A percentile compares a stretch with the other conserved stretches of the same genome.
Evolutionary conservation across 2,329 filamentous ascomycete genomes (phyloP).

Genomic region (Leptographium radiaticola): DNA sequence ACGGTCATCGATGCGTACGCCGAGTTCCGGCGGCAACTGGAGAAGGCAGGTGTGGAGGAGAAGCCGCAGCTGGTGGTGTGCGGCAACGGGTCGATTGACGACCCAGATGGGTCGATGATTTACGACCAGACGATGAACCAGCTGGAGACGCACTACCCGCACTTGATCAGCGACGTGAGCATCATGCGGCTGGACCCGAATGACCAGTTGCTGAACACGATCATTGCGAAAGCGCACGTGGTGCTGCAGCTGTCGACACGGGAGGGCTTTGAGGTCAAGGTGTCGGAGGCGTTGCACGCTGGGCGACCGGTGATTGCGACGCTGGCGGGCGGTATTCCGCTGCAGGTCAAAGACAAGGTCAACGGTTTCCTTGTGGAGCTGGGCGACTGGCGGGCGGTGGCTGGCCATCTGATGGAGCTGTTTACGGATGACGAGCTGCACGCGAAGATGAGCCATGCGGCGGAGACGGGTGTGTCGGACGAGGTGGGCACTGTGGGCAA

Average conservation of each 20-base stretch:
- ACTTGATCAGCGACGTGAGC: conserved; percentile 53
- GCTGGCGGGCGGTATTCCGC: conserved; percentile 62
- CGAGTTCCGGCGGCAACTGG: conserved; percentile 51
- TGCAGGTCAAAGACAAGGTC: conserved; percentile 60
- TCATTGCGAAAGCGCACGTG: conserved; percentile 59
- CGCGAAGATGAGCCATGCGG: conserved; percentile 51
- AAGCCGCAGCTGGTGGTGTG: conserved; percentile 64
- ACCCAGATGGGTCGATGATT: conserved; percentile 61
- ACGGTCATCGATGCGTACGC: conserved; percentile 66
- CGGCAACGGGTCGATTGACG: conserved; percentile 69
- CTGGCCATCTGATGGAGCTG: conserved; percentile 50
- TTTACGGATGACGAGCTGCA: conserved; percentile 55
- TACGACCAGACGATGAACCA: conserved; percentile 60
- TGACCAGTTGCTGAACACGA: conserved; percentile 66
- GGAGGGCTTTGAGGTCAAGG: conserved; percentile 79
- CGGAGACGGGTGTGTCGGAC: conserved; percentile 56
- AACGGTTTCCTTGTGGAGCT: conserved; percentile 64
- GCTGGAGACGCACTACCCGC: conserved; percentile 48
- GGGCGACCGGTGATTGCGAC: conserved; percentile 68
- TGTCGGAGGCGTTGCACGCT: conserved; percentile 71
- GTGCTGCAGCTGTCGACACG: conserved; percentile 68
- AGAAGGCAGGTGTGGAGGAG: conserved; percentile 35
- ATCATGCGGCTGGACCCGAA: conserved; percentile 66
- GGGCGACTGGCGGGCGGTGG: conserved; percentile 57
- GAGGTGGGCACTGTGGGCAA: conserved; percentile 75